Evolutionary conservation across 139 green algal genomes (phyloP).

Genomic region (Tetratostichococcus sp.): DNA sequence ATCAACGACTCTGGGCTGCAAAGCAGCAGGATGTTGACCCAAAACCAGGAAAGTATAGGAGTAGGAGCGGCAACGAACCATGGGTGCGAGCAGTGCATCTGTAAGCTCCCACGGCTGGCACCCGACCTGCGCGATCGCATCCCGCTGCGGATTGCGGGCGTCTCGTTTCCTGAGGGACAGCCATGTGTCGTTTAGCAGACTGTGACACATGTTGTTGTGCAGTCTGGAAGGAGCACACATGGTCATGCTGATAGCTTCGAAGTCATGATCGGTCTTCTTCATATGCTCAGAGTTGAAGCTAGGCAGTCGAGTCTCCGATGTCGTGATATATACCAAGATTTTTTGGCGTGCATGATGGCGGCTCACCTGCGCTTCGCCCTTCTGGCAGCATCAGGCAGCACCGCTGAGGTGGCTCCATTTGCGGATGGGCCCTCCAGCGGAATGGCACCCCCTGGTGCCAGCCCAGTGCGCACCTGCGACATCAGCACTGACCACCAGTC

Average conservation of each 20-base stretch:
- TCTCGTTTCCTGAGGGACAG: constrained; percentile 4
- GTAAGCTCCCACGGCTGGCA: constrained; percentile 27
- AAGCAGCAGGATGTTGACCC: too few species aligned
- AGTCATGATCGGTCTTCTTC: too few species aligned
- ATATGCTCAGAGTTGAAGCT: too few species aligned
- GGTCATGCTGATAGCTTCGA: too few species aligned
- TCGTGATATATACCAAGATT: too few species aligned
- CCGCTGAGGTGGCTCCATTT: background rate
- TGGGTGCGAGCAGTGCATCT: constrained; percentile 20
- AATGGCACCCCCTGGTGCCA: background rate
- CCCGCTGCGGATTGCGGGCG: constrained; percentile 17
- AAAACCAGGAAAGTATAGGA: too few species aligned
- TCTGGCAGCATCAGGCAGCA: background rate
- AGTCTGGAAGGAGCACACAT: too few species aligned
- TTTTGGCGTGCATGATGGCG: too few species aligned
- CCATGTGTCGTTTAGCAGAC: background rate
- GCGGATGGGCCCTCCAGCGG: background rate
- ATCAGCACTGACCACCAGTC: too few species aligned
- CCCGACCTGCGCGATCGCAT: constrained; percentile 30
- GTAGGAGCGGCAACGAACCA: constrained; percentile 16
- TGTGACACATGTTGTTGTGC: too few species aligned
- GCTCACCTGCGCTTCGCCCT: background rate
- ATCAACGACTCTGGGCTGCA: too few species aligned
- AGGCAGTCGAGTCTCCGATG: too few species aligned
- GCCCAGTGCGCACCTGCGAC: background rate